Percentiles rank a stretch among this genome's conserved stretches.
Evolutionary conservation across 805 yeast species (phyloP).

Genomic region (Candida pseudofarinosa): DNA sequence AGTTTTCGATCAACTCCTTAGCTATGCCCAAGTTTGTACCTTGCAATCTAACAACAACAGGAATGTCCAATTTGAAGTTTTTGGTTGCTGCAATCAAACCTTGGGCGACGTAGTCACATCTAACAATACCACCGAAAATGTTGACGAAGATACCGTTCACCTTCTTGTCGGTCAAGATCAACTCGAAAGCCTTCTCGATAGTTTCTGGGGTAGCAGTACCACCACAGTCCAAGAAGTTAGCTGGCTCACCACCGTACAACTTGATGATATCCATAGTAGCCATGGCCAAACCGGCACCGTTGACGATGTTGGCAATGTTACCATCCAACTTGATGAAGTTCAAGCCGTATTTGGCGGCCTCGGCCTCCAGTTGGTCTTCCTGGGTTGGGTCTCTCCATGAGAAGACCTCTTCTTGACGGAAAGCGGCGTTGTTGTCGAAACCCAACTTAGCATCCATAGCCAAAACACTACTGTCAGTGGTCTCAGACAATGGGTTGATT

Average conservation of each 20-base stretch:
- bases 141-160: constrained; percentile 96
- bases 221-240: constrained; percentile 99
- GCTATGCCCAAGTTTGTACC: constrained; percentile 95
- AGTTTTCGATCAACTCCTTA: constrained; percentile 74
- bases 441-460: constrained; percentile 99
- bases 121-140: constrained; percentile 98
- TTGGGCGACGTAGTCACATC: constrained; percentile 98
- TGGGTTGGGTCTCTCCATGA: constrained; percentile 96
- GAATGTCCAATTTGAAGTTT: constrained; percentile 84
- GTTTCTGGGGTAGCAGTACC: constrained; percentile 99
- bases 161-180: constrained; percentile 82
- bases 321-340: constrained; percentile 98
- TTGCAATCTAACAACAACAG: constrained; percentile 97
- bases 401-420: constrained; percentile 92
- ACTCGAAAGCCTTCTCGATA: constrained; percentile 92
- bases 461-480: constrained; percentile 81
- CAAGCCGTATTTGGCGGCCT: constrained; percentile 83
- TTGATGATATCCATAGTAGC: constrained; percentile 99
- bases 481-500: constrained; percentile 96
- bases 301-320: constrained; percentile 96
- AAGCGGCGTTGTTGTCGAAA: constrained; percentile 94
- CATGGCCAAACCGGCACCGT: constrained; percentile 99
- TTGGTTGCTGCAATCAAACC: constrained; percentile 95
- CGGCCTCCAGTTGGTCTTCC: constrained; percentile 97
- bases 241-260: constrained; percentile 97